Evolutionary conservation across 2,329 filamentous ascomycete species (phyloP), one percentile per base, ranked within the genome.

Genomic region (Didymella keratinophila): DNA sequence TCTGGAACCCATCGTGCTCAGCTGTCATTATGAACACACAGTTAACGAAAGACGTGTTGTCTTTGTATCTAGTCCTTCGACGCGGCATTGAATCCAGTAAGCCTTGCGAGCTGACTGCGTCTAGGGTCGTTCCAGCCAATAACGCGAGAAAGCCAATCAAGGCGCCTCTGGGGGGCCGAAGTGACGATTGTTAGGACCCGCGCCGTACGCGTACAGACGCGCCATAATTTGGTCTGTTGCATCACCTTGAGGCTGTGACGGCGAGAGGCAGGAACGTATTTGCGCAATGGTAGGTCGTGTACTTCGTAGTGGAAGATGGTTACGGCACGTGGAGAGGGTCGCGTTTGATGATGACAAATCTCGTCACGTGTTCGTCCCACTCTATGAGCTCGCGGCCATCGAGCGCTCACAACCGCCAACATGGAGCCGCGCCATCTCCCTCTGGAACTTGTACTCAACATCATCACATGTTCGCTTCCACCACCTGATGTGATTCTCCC

Each of bases 401-500:
- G 37, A 41, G 37, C 20, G 20, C 14, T 27, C 21, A 3, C 41
- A 43, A 14, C 41, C 23, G 23, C 41, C 23, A 43, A 25, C 41
- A 60, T 56, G 61, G 32, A 49, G 10, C 12, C 27, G 10, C 60
- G 62, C 47, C 55, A 57, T 37, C 50, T 74, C 11, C 72, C 71
- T 18, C 52, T 71, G 9, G 72, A 75, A 48, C 52, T 75, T 7
- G 63, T 74, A 0, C 61, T 75, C 8, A 63, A 71, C 43, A 47
- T 72, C 47, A 63, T 75, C 27, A 70, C 66, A 12, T 67, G 63
- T 37, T 62, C 67, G 10, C 58, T 69, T 4, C 64, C 67, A 11
- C 52, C 58, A 18, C 41, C 64, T 1, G 58, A 66, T 41, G 65
- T 63, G 1, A 56, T 71, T 9, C 63, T 83, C 2, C 71, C 74